phyloP scores from a whole-genome alignment of 768 basidiomycete genomes.

The Psilocybe tampanensis region DNA sequence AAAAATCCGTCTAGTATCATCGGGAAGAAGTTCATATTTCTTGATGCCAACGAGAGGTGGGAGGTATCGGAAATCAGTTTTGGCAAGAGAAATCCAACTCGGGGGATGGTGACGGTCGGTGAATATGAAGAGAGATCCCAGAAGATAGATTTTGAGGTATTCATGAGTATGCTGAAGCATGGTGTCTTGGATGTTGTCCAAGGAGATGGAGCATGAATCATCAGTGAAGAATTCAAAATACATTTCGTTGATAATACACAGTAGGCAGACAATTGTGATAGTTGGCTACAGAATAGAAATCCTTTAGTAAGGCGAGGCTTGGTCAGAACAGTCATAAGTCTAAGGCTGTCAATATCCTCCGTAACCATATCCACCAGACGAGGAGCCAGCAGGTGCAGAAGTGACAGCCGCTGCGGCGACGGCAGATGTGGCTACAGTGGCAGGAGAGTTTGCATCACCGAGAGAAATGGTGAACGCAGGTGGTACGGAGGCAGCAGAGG shows the following conservation, averaged over 20 bases:
- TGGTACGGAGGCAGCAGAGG: background rate
- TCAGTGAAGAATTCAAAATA: too few species aligned
- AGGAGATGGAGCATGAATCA: too few species aligned
- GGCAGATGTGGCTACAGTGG: background rate
- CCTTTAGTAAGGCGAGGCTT: background rate
- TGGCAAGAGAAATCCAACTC: background rate
- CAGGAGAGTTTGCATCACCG: background rate
- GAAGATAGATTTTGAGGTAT: background rate
- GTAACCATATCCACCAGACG: constrained; percentile 14
- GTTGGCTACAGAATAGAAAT: background rate
- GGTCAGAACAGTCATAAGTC: background rate
- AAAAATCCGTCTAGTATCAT: background rate
- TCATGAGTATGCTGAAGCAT: constrained; percentile 1
- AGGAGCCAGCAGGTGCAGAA: background rate
- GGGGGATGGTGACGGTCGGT: too few species aligned
- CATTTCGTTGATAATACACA: too few species aligned
- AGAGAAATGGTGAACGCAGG: background rate
- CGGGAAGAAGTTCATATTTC: background rate
- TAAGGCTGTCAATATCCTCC: constrained; percentile 6
- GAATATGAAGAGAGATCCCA: background rate
- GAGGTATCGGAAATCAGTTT: background rate
- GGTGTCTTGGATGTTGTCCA: background rate
- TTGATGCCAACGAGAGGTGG: background rate
- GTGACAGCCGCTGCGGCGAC: background rate
- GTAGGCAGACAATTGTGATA: background rate